Evolutionary conservation across 2,329 filamentous ascomycete genomes (phyloP).

Genomic region (Phaeoacremonium minimum): DNA sequence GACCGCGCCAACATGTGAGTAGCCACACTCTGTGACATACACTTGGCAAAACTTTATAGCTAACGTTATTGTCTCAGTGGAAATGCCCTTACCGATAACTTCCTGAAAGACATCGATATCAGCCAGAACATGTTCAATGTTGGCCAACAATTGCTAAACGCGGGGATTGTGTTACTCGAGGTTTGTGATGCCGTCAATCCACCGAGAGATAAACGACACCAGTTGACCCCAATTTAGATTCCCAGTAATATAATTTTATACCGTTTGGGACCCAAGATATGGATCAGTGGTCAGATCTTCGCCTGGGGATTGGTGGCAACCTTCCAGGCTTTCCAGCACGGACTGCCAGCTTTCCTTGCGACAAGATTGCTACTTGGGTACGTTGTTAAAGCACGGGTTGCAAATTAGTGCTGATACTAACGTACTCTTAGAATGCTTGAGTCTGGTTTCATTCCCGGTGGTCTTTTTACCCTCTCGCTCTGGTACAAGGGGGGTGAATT

Average conservation of each 20-base stretch:
- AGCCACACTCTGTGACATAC: no score
- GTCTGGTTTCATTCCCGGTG: constrained; percentile 40
- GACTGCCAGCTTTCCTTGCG: constrained; percentile 27
- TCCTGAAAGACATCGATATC: constrained; percentile 41
- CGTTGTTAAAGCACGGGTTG: constrained; percentile 10
- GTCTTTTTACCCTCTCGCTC: constrained; percentile 39
- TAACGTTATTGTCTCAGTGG: constrained; percentile 26
- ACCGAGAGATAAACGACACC: not conserved
- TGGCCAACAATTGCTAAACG: constrained; percentile 44
- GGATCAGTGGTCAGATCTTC: constrained; percentile 29
- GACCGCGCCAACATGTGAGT: constrained; percentile 28
- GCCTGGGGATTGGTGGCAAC: constrained; percentile 26
- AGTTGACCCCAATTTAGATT: constrained; percentile 16
- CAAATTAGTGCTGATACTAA: not conserved
- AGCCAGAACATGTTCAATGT: constrained; percentile 46
- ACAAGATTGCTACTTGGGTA: constrained; percentile 32
- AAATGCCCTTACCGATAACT: constrained; percentile 46
- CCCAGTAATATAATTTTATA: constrained; percentile 21
- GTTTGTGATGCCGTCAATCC: not conserved
- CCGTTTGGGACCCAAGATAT: constrained; percentile 25
- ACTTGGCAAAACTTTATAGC: no score
- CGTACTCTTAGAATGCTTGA: constrained; percentile 20
- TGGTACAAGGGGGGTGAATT: constrained; percentile 43
- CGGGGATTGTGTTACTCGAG: constrained; percentile 43
- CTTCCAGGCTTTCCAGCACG: constrained; percentile 33